Evolutionary conservation across 441 rosid genomes (phyloP).

Genomic region (Gossypium laxum): DNA sequence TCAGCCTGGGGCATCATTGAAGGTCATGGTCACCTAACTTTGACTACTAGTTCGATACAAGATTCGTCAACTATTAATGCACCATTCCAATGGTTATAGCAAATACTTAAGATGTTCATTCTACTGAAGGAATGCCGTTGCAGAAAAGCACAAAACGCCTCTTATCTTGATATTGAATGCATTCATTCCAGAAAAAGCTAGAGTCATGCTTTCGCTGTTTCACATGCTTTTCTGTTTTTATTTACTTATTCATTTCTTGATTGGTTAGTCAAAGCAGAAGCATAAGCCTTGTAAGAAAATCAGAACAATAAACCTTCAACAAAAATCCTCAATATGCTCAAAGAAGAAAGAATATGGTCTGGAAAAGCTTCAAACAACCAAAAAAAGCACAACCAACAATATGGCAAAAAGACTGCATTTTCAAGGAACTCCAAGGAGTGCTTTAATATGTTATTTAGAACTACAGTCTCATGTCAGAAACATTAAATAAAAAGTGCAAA

Average conservation of each 20-base stretch:
- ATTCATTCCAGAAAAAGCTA: background rate
- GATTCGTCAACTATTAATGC: background rate
- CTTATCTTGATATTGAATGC: background rate
- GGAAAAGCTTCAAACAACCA: too few relatives aligned
- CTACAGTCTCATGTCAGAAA: too few relatives aligned
- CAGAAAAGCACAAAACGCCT: background rate
- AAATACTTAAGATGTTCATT: background rate
- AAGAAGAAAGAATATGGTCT: too few relatives aligned
- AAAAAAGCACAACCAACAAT: too few relatives aligned
- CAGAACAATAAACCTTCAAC: background rate
- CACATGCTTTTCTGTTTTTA: background rate
- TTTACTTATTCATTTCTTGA: background rate
- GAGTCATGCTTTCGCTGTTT: background rate
- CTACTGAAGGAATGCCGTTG: background rate
- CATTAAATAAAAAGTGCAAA: too few relatives aligned
- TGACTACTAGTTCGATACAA: background rate
- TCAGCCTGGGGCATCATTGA: background rate
- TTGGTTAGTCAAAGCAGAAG: background rate
- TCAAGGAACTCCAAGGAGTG: too few relatives aligned
- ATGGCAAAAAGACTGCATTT: too few relatives aligned
- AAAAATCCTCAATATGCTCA: too few relatives aligned
- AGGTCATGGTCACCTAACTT: background rate
- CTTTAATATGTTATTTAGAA: too few relatives aligned
- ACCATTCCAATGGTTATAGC: background rate
- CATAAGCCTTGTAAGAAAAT: background rate